Conservation (phyloP, 306 rosid species). For the Pachyrhizus erosus region DNA sequence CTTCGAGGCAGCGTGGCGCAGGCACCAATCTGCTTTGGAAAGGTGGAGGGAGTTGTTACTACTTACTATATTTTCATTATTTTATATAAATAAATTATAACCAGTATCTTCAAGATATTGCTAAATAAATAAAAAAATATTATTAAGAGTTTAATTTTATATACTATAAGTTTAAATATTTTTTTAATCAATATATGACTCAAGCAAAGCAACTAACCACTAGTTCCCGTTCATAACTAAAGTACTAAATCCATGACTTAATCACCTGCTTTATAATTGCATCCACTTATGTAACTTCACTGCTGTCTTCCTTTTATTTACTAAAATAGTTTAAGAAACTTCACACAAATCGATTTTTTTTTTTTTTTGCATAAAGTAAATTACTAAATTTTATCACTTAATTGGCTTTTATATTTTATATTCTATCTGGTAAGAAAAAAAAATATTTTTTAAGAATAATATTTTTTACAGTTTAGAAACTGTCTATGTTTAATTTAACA, state of each 20-base stretch:
- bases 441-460: not conserved
- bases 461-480: not conserved
- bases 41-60: constrained; percentile 40
- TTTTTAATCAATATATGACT: not conserved
- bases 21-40: constrained; percentile 46
- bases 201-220: not conserved
- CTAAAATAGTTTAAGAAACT: not conserved
- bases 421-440: not conserved
- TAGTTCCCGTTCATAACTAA: not conserved
- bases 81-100: not conserved
- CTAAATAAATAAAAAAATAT: not conserved
- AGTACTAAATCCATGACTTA: not conserved
- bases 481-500: not conserved
- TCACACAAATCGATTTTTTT: not conserved
- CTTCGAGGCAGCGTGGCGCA: constrained; percentile 45
- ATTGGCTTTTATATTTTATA: not conserved
- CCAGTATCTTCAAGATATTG: not conserved
- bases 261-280: not conserved
- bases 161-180: not conserved
- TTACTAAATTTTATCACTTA: not conserved
- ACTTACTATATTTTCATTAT: constrained; percentile 35
- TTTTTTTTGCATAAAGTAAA: not conserved
- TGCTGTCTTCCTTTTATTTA: not conserved
- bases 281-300: not conserved
- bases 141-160: not conserved